Conservation (phyloP, 2,329 filamentous ascomycete species). For the Trichoderma sp. region DNA sequence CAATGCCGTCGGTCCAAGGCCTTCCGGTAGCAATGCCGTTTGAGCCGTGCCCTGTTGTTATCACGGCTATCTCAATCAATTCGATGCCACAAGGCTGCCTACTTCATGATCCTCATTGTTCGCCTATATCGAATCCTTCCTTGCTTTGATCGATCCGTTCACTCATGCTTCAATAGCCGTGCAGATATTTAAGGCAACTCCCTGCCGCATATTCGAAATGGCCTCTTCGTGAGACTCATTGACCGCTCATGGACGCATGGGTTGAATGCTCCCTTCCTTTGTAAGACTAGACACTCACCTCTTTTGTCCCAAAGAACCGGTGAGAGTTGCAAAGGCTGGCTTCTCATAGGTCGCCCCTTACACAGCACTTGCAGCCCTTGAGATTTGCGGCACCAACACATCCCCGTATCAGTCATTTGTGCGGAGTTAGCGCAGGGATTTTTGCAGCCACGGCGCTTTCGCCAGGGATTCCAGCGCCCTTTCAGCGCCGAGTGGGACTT, state of each 20-base stretch:
- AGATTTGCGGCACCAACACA: conserved; percentile 3
- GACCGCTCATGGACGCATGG: conserved; percentile 7
- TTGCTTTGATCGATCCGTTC: neutral
- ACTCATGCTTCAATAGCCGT: neutral
- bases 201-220: neutral
- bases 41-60: conserved; percentile 1
- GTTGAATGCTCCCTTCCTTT: neutral
- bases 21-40: conserved; percentile 19
- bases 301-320: conserved; percentile 6
- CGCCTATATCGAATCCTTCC: neutral
- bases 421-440: conserved; percentile 18
- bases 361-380: neutral
- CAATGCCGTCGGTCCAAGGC: neutral
- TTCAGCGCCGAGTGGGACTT: neutral
- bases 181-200: neutral
- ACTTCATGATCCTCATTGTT: neutral
- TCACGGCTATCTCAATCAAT: neutral
- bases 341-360: conserved; percentile 1
- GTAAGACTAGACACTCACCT: neutral
- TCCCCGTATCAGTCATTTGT: conserved; percentile 7
- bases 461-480: conserved; percentile 12
- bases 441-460: conserved; percentile 12
- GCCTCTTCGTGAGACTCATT: neutral
- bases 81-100: neutral
- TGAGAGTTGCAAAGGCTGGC: conserved; percentile 10